Percentiles rank a stretch among this genome's conserved stretches.
Evolutionary conservation across 73 alveolate species (phyloP).

Genomic region (Paramecium pentaurelia): DNA sequence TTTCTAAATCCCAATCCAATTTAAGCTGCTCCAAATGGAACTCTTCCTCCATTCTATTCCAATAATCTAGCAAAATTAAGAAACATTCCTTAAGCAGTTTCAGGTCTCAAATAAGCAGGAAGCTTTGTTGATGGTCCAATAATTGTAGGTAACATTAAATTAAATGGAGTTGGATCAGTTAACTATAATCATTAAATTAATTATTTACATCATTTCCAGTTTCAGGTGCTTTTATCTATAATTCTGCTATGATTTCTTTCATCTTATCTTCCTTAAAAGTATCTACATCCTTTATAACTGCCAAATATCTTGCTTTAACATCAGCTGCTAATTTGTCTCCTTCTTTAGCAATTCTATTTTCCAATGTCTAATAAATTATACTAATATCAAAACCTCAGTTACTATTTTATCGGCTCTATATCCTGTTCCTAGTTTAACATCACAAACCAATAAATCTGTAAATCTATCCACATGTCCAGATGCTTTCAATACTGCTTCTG

Average conservation of each 20-base stretch:
- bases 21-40: slow-evolving; percentile 98
- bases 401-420: slow-evolving; percentile 98
- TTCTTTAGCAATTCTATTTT: slow-evolving; percentile 63
- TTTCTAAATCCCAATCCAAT: slow-evolving; percentile 98
- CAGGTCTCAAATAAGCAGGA: slow-evolving; percentile 97
- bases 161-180: slow-evolving; percentile 95
- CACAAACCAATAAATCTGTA: slow-evolving; percentile 98
- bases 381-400: background rate
- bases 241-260: slow-evolving; percentile 48
- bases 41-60: slow-evolving; percentile 92
- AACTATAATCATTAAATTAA: background rate
- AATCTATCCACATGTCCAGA: slow-evolving; percentile 99
- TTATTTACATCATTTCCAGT: slow-evolving; percentile 87
- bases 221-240: slow-evolving; percentile 70
- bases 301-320: slow-evolving; percentile 72
- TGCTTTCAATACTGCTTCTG: slow-evolving; percentile 89
- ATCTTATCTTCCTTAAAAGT: slow-evolving; percentile 80
- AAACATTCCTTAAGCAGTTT: slow-evolving; percentile 99
- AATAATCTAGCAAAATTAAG: slow-evolving; percentile 93
- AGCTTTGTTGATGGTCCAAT: slow-evolving; percentile 98
- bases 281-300: slow-evolving; percentile 75
- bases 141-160: slow-evolving; percentile 96
- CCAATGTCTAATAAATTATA: slow-evolving; percentile 79
- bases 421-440: slow-evolving; percentile 88
- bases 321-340: slow-evolving; percentile 78